Evolutionary conservation across 2,329 filamentous ascomycete genomes (phyloP).

Genomic region (Fusarium devonianum): DNA sequence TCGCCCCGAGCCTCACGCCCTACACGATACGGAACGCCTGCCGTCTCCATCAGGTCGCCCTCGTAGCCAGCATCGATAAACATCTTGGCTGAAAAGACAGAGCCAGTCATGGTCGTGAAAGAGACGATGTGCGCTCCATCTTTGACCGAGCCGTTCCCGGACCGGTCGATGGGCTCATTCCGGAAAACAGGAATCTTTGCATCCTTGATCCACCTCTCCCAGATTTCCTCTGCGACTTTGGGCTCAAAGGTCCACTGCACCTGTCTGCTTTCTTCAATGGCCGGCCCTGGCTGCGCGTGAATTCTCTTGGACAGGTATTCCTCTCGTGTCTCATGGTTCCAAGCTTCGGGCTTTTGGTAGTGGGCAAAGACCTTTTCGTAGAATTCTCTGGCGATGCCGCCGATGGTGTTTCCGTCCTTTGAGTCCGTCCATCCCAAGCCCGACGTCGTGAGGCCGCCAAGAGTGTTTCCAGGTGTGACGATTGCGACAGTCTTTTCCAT

Average conservation of each 20-base stretch:
- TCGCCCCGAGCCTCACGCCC: constrained; percentile 24
- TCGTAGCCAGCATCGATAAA: constrained; percentile 35
- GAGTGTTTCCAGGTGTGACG: constrained; percentile 24
- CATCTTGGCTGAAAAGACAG: constrained; percentile 27
- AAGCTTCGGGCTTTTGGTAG: constrained; percentile 17
- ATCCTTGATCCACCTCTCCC: constrained; percentile 33
- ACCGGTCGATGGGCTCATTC: constrained; percentile 24
- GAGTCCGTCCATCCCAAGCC: constrained; percentile 35
- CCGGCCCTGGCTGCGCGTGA: constrained; percentile 28
- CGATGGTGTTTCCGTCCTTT: constrained; percentile 30
- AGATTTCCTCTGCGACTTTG: constrained; percentile 27
- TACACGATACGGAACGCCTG: constrained; percentile 23
- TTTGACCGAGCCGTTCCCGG: constrained; percentile 17
- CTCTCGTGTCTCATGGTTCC: constrained; percentile 26
- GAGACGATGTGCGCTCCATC: constrained; percentile 21
- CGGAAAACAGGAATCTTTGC: constrained; percentile 28
- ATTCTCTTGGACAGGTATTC: constrained; percentile 24
- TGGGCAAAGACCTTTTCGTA: constrained; percentile 24
- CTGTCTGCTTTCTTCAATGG: constrained; percentile 26
- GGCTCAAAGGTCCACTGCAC: constrained; percentile 37
- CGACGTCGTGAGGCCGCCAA: constrained; percentile 31
- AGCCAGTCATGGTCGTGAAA: constrained; percentile 21
- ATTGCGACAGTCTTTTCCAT: constrained; percentile 34
- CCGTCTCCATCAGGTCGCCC: constrained; percentile 34
- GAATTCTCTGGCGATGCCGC: constrained; percentile 33